Evolutionary conservation across 305 asterid species (phyloP), one percentile per base, ranked within the genome.

Genomic region (Withania somnifera): DNA sequence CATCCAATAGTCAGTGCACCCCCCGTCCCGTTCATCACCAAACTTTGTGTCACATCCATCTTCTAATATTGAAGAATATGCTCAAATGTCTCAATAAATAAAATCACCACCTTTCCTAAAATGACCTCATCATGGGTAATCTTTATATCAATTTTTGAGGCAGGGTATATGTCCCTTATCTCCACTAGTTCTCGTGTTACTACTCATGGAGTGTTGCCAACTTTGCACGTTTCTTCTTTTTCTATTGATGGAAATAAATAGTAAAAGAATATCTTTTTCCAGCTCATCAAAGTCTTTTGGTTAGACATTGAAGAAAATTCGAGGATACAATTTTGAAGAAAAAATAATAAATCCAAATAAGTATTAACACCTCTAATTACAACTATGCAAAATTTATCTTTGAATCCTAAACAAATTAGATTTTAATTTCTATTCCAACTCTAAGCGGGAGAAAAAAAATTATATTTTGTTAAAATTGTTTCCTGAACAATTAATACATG

Each of bases 61-160:
- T 63, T 86, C 92, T 92, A 91, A 13, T 90, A 82, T 2, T 88
- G 82, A 10, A 92, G 81, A 38, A 92, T 53, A 56, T 88, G 77
- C 51, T 88, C 83, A 7, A 91, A 89, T 13, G 86, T 78, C 38
- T 89, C 90, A 1, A 13, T 1, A 34, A 63, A 89, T 0, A 90
- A 42, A 7, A 92, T 38, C 1, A 86, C 32, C 1, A 92, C 10
- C n/a, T 56, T 86, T 0, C 90, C 87, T 1, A 86, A 47, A 4
- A 24, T 45, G 3, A 84, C 42, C 84, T 91, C 95, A 0, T 52
- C 75, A 30, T 73, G 88, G 26, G 69, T 86, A 14, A 91, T 77
- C 7, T 53, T 75, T 82, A 30, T 7, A 19, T 88, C 52, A 1
- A 40, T 71, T 3, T 66, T 83, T 5, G 88, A 85, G 1, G 66